Evolutionary conservation across 208 protist genomes (phyloP).

Genomic region (Wallacemonas collosoma): DNA sequence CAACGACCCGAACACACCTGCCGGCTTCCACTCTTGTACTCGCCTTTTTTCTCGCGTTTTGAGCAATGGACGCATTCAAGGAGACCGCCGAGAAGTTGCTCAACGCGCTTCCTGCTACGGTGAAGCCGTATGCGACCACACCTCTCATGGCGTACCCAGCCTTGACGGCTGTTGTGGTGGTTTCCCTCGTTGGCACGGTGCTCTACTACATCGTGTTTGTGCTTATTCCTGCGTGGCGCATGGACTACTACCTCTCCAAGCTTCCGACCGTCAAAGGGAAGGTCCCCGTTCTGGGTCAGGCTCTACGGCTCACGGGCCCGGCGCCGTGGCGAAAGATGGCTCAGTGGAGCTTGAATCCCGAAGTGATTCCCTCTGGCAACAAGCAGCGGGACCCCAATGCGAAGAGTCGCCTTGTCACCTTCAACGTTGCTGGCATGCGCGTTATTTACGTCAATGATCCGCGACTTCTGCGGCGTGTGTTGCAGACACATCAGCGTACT

Average conservation of each 20-base stretch:
- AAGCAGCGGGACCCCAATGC: conserved; percentile 24
- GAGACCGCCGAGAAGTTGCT: not conserved
- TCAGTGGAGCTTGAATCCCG: conserved; percentile 70
- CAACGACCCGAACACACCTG: not conserved
- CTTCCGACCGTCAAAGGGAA: conserved; percentile 63
- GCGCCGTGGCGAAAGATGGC: conserved; percentile 82
- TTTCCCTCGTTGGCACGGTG: conserved; percentile 30
- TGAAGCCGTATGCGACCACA: conserved; percentile 25
- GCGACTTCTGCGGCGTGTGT: conserved; percentile 75
- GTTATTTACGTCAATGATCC: conserved; percentile 88
- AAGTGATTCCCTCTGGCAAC: conserved; percentile 27
- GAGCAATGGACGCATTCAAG: conserved; percentile 12
- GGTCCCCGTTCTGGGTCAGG: conserved; percentile 79
- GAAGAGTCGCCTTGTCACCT: conserved; percentile 60
- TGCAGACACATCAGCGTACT: conserved; percentile 84
- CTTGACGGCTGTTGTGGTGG: conserved; percentile 19
- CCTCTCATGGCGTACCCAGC: conserved; percentile 21
- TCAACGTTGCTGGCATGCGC: conserved; percentile 76
- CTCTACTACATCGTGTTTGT: conserved; percentile 53
- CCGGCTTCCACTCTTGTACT: conserved; percentile 8
- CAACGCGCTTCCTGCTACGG: not conserved
- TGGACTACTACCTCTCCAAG: conserved; percentile 69
- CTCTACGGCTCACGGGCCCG: conserved; percentile 59
- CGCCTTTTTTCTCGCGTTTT: not conserved
- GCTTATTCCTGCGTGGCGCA: conserved; percentile 54